A percentile compares a stretch with the other conserved stretches of the same genome.
Conservation (phyloP, 345 rosid species). For the Lepidium africanum region DNA sequence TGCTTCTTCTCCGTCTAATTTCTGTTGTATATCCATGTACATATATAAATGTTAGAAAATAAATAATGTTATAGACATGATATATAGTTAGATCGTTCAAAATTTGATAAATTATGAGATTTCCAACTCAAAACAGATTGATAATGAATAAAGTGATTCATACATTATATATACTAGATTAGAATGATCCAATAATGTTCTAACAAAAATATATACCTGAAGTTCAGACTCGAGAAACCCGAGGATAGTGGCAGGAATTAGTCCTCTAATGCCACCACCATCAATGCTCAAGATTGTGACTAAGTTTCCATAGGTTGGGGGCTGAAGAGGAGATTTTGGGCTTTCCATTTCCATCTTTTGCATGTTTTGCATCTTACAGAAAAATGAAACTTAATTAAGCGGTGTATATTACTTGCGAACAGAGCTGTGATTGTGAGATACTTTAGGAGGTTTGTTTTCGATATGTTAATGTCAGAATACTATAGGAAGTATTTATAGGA, state of each 20-base stretch:
- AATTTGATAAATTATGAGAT: too few species aligned
- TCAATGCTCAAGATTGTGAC: constrained; percentile 67
- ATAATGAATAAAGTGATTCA: too few species aligned
- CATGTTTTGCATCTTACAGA: neutral
- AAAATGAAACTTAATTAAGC: neutral
- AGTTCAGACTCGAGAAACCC: constrained; percentile 54
- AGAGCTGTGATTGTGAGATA: neutral
- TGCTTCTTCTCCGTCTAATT: constrained; percentile 51
- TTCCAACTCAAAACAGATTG: too few species aligned
- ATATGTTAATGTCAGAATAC: too few species aligned
- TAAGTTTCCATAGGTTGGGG: constrained; percentile 42
- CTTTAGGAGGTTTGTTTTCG: neutral
- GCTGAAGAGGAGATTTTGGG: constrained; percentile 44
- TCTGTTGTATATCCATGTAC: constrained; percentile 33
- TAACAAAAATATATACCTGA: constrained; percentile 34
- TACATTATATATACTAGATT: too few species aligned
- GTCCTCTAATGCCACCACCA: constrained; percentile 73
- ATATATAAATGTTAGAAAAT: neutral
- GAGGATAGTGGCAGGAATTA: constrained; percentile 58
- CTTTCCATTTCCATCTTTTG: constrained; percentile 19
- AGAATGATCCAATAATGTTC: too few species aligned
- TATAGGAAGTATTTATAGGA: neutral
- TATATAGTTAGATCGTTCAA: too few species aligned
- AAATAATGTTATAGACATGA: too few species aligned
- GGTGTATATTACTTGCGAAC: neutral